Evolutionary conservation across 177 flowering plant genomes (phyloP).

Genomic region (Tripterygium wilfordii): DNA sequence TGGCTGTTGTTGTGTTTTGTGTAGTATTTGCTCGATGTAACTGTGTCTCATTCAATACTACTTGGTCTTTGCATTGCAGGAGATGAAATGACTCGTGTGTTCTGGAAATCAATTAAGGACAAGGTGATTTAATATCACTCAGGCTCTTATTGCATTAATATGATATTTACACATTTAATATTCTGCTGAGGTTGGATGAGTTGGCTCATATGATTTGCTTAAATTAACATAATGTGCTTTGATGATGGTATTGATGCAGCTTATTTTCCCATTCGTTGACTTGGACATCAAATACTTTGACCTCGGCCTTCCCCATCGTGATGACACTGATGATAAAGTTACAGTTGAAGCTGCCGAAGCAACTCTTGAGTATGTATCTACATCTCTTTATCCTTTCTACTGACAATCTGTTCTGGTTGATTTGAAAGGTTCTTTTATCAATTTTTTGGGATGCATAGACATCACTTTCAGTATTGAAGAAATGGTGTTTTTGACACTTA

Average conservation of each 20-base stretch:
- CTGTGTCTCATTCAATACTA: no score
- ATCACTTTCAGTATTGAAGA: no score
- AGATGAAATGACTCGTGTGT: slow-evolving; percentile 92
- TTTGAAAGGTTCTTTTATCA: no score
- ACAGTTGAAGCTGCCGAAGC: slow-evolving; percentile 97
- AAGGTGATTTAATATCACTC: slow-evolving; percentile 48
- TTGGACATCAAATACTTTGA: slow-evolving; percentile 94
- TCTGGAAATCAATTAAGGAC: slow-evolving; percentile 87
- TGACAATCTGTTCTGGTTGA: not conserved
- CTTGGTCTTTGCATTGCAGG: slow-evolving; percentile 51
- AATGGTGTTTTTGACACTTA: no score
- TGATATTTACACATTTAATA: not conserved
- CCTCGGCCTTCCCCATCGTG: slow-evolving; percentile 83
- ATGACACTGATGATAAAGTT: slow-evolving; percentile 90
- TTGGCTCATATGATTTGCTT: no score
- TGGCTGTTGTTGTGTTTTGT: no score
- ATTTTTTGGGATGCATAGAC: no score
- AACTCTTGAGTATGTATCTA: slow-evolving; percentile 64
- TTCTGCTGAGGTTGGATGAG: no score
- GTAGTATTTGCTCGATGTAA: no score
- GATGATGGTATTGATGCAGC: no score
- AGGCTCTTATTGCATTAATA: no score
- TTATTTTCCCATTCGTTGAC: slow-evolving; percentile 87
- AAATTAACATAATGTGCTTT: no score
- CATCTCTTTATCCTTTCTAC: not conserved